Evolutionary conservation across 2,329 filamentous ascomycete genomes (phyloP), one percentile per base, ranked within the genome.

Genomic region (Teratosphaeria viscida): DNA sequence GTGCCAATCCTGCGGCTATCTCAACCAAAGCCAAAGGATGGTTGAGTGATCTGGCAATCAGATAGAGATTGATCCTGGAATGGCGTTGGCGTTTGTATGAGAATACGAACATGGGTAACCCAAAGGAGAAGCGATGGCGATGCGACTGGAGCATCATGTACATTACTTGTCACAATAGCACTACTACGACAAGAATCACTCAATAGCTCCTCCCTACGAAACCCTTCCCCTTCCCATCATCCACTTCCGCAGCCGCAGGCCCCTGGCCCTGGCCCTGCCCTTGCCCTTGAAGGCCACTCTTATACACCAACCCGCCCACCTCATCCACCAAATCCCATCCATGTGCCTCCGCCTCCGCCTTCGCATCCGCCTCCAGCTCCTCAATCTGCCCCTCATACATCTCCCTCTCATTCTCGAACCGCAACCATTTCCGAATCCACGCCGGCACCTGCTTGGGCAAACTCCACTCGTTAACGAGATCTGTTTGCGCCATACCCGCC

Each of bases 251-350:
- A 16, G 8, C n/a, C n/a, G 16, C 43, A 16, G 6, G 12, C 11
- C 37, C 43, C 43, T 47, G 43, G 19, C 19, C 19, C 19, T 19
- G 19, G 14, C 16, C 6, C 16, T 49, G 43, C n/a, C 43, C 43
- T n/a, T 49, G 43, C n/a, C 43, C 43, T 16, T n/a, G 12, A 49
- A 49, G 43, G n/a, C 43, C 43, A 49, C 43, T 49, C 52, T 61
- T 64, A 54, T 71, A 71, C 34, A 72, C 43, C 59, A 70, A 37
- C 3, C 58, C 64, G 11, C 61, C 64, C 11, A 66, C 54, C 39
- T 62, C 55, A 55, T 67, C 65, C 54, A 63, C 63, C 10, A 72
- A 32, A 55, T 71, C 65, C 65, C 68, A 68, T 8, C 61, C 64
- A 32, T 67, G 52, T 53, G 63, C 58, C 56, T 72, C 70, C 55